phyloP scores from a whole-genome alignment of 2,329 filamentous ascomycete species.

The Macrophomina phaseolina region DNA sequence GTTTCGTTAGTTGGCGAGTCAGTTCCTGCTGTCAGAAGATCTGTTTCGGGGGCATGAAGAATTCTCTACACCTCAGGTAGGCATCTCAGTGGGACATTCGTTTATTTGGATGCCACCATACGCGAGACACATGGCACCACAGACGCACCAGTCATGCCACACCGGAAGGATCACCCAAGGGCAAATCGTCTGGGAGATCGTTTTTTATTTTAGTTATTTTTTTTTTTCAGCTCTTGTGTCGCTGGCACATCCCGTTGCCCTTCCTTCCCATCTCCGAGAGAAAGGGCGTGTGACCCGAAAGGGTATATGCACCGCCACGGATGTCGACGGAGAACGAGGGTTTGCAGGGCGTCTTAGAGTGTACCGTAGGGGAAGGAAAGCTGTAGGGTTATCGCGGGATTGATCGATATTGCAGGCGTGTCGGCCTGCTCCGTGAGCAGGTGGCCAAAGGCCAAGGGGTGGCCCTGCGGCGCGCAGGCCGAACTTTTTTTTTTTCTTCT shows the following conservation, averaged over 20 bases:
- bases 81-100: not conserved
- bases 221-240: not conserved
- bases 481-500: not conserved
- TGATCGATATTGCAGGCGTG: not conserved
- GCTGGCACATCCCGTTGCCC: constrained; percentile 11
- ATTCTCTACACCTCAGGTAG: not conserved
- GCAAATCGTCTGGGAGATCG: not conserved
- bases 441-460: not conserved
- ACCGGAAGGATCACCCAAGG: not conserved
- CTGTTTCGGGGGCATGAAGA: not conserved
- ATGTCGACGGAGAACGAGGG: constrained; percentile 4
- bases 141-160: not conserved
- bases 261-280: constrained; percentile 13
- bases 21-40: not conserved
- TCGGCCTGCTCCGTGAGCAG: not conserved
- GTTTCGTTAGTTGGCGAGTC: not conserved
- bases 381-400: not conserved
- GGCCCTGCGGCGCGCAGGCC: not conserved
- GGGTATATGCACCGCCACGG: constrained; percentile 21
- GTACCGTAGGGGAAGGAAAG: not conserved
- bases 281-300: not conserved
- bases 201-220: not conserved
- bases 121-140: not conserved
- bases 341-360: not conserved
- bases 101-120: not conserved